Base-by-base conservation (phyloP, 177 flowering plant genomes). In the Vitis hybrid region DNA sequence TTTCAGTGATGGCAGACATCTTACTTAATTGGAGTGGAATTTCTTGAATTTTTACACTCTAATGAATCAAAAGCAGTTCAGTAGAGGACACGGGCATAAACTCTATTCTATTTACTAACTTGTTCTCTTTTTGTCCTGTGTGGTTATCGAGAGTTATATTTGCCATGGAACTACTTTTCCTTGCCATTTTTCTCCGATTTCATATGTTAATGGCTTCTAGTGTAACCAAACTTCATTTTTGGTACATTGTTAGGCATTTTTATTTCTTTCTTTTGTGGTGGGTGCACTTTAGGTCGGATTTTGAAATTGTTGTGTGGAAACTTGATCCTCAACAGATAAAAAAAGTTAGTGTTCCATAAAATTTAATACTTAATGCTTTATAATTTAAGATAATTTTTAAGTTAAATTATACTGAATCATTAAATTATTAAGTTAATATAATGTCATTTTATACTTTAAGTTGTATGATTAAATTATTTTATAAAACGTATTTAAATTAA, bases 1-100 rank as follows among this genome's bases (percentile, higher is more conserved):
- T 80, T 72, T 72, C 51, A 54, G 13, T 77, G 61, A 67, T 83
- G 81, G 81, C 80, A 83, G 81, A 83, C 81, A 73, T 45, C 67
- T 75, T 66, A 39, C 32, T 14, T 66, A 49, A 54, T 51, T 63
- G 64, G 34, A 57, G 19, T 55, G 62, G 19, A 49, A 18, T 52
- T 55, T 17, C 18, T 71, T 30, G 12, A 61, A 21, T 54, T 70
- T 66, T 55, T 57, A 71, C 52, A 54, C 71, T 67, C 17, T 56
- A 17, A 56, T 74, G 62, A 56, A 71, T 39, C 74, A 59, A 66
- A 72, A 67, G 55, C 65, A 72, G 52, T 74, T 59, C 56, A 57
- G 30, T 67, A 63, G 6, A 62, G 69, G 69, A 54, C 18, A 56
- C 56, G 34, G 21, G 10, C 32, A 50, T 62, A 26, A 30, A 39